phyloP scores from a whole-genome alignment of 257 asterid species.

The Solanum arcanum region DNA sequence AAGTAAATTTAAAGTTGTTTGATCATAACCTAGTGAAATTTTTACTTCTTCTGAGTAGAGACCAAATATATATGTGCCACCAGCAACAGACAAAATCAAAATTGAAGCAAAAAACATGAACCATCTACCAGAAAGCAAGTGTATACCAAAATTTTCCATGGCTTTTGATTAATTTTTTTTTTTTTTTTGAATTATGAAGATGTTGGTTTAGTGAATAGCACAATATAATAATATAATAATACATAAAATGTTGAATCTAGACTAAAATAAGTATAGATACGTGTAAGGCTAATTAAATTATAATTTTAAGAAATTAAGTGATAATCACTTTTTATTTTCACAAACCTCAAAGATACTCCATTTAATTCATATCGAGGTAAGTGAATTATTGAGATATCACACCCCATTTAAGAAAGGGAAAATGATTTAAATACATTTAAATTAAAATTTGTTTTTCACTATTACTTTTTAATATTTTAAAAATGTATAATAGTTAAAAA shows the following conservation, averaged over 20 bases:
- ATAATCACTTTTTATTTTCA: background rate
- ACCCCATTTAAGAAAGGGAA: no score
- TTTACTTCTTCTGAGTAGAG: slow-evolving; percentile 44
- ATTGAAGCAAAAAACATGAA: slow-evolving; percentile 47
- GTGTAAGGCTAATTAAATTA: background rate
- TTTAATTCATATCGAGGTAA: no score
- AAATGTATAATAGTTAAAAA: no score
- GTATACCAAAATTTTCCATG: slow-evolving; percentile 9
- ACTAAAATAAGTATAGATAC: background rate
- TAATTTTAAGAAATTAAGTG: background rate
- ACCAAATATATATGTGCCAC: slow-evolving; percentile 63
- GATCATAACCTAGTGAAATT: slow-evolving; percentile 47
- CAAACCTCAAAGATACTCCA: no score
- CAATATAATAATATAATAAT: background rate
- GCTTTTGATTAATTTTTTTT: background rate
- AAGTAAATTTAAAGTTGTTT: slow-evolving; percentile 41
- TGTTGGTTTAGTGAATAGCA: background rate
- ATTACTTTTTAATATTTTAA: no score
- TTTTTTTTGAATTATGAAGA: background rate
- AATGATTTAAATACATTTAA: no score
- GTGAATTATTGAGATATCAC: no score
- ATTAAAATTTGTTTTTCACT: no score
- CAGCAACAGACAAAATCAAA: slow-evolving; percentile 48
- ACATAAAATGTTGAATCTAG: background rate
- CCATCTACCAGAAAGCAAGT: slow-evolving; percentile 38